Base-by-base conservation (phyloP, 2,329 filamentous ascomycete genomes). In the Domatiomyces catenatus region DNA sequence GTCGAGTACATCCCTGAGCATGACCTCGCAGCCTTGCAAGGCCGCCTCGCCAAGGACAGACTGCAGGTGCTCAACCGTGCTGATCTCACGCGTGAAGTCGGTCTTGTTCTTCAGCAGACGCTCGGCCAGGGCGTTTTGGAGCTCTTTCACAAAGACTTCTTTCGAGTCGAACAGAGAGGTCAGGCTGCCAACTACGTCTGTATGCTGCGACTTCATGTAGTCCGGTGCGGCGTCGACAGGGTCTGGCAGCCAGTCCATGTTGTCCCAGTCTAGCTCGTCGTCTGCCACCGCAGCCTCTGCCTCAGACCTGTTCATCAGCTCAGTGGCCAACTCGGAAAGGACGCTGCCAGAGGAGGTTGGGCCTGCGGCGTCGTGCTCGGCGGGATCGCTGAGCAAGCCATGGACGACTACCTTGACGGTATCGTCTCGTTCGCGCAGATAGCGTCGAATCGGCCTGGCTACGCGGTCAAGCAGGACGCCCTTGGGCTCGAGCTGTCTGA, bases 1-100 rank as follows among this genome's bases (percentile, higher is more conserved):
- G 61, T 95, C 89, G 57, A 84, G 77, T 36, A 96, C 84, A 64
- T 98, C 92, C 56, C 84, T 86, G 51, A 98, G 77, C 92, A 98
- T 98, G 60, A 98, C 92, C 63, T 98, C 90, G 66, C 89, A 95
- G 47, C 86, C 85, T 64, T 96, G 92, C 45, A 98, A 71, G 15
- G 86, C 81, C 24, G 77, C 75, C 57, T 95, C 87, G 20, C 90
- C 90, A 51, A 95, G 89, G 7, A 89, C 81, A 54, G 86, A 76
- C 69, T 95, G 95, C 52, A 98, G 75, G 8, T 96, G 75, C 51
- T 90, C 81, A 5, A 96, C 75, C 3, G 95, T 84, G 50, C 84
- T 83, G 49, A 86, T 77, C 66, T 86, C 92, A 64, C 87, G 87
- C 53, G 84, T 76, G 59, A 88, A 93, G 20, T 77, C 73, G 17